Evolutionary conservation across 208 protist species (phyloP), one percentile per base, ranked within the genome.

Genomic region (Wallacemonas sp.): DNA sequence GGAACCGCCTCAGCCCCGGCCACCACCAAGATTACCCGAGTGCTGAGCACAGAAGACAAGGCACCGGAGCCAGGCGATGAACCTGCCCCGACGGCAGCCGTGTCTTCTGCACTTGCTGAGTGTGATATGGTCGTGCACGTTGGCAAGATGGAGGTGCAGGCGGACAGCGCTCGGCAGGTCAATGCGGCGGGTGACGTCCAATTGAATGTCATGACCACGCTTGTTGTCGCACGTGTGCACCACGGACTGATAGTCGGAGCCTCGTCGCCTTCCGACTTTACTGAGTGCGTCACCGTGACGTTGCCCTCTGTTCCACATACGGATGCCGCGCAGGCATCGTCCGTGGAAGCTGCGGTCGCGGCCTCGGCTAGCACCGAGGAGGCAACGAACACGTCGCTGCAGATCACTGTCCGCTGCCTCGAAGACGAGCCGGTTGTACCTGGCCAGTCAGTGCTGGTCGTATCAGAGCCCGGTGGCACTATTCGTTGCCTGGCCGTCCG

Each of bases 221-320:
- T 74, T 0, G 59, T 66, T 10, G 45, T 78, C 10, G 81, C 81
- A 12, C 68, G 55, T 27, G 69, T 92, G 17, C 46, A 55, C 19
- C 73, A 88, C 64, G 81, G 81, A 17, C 42, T 89, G n/a, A 32
- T 79, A 42, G 67, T 70, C 21, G 85, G 85, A n/a, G 76, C 81
- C 12, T 69, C 77, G 1, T 71, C 73, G 50, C 38, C 58, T 1
- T 79, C 73, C 4, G 38, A 46, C 1, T 88, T 74, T 46, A 46
- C 50, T 1, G 66, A 80, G 57, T 88, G 78, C 37, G 59, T 88
- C 48, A 53, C 71, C 17, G 81, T 88, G 30, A 57, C 61, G 2
- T 48, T 88, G 0, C 70, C 78, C 5, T 19, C 34, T 1, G 60
- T 53, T 10, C 37, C 0, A 4, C 17, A 53, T n/a, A 24, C n/a